Evolutionary conservation across 306 rosid genomes (phyloP).

Genomic region (Sechiopsis laciniata): DNA sequence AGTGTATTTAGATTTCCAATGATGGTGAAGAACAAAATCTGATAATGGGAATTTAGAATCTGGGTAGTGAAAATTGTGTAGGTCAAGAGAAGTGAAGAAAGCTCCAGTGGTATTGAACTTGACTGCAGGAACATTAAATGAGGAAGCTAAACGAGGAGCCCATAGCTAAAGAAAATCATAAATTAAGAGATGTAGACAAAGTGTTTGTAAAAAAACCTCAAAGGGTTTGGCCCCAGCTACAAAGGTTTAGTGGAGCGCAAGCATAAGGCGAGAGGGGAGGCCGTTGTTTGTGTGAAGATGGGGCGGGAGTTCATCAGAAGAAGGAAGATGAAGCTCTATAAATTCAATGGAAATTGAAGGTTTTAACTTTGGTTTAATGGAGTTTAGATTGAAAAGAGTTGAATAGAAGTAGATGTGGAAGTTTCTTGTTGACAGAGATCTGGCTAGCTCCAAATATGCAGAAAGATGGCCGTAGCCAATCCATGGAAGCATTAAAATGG

Average conservation of each 20-base stretch:
- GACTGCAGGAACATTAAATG: conserved; percentile 24
- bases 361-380: conserved; percentile 8
- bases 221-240: conserved; percentile 22
- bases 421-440: neutral
- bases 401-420: conserved; percentile 8
- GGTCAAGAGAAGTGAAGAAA: neutral
- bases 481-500: conserved; percentile 20
- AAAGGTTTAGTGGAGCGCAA: conserved; percentile 26
- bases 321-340: conserved; percentile 10
- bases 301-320: conserved; percentile 23
- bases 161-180: conserved; percentile 32
- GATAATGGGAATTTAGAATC: neutral
- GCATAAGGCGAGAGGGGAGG: conserved; percentile 30
- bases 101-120: conserved; percentile 10
- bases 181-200: conserved; percentile 26
- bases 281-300: conserved; percentile 29
- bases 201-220: conserved; percentile 18
- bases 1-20: neutral
- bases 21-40: conserved; percentile 9
- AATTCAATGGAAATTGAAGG: neutral
- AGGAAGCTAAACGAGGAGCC: conserved; percentile 28
- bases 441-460: conserved; percentile 10
- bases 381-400: neutral
- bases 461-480: conserved; percentile 8
- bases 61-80: neutral